Percentiles rank a stretch among this genome's conserved stretches.
phyloP scores from a whole-genome alignment of 2,329 filamentous ascomycete species.

The Lasiodiplodia gonubiensis region DNA sequence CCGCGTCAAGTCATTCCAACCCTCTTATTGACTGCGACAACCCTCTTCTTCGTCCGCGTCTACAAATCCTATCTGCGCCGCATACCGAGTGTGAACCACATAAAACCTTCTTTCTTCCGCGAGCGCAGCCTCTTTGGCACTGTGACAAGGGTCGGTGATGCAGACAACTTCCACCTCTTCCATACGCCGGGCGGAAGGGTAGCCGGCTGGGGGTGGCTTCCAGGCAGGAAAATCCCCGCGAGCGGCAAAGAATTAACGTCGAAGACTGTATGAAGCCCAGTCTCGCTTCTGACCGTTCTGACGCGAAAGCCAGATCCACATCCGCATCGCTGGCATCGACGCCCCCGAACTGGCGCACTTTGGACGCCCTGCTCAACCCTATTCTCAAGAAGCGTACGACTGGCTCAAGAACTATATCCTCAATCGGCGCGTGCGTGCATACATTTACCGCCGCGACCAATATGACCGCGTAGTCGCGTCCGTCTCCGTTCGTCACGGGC shows the following conservation, averaged over 20 bases:
- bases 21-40: conserved; percentile 60
- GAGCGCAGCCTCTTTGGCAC: conserved; percentile 78
- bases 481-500: conserved; percentile 72
- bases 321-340: conserved; percentile 90
- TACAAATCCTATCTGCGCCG: conserved; percentile 79
- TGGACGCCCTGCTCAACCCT: conserved; percentile 84
- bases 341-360: conserved; percentile 94
- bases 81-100: conserved; percentile 76
- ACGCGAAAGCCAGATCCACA: conserved; percentile 68
- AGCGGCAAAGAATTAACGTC: conserved; percentile 72
- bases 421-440: conserved; percentile 76
- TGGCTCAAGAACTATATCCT: conserved; percentile 80
- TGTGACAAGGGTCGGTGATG: conserved; percentile 94
- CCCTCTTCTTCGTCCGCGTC: conserved; percentile 61
- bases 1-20: conserved; percentile 62
- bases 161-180: conserved; percentile 92
- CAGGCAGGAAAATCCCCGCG: conserved; percentile 70
- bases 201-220: conserved; percentile 91
- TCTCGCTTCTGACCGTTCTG: neutral
- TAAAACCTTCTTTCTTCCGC: conserved; percentile 76
- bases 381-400: conserved; percentile 75
- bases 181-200: conserved; percentile 91
- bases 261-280: conserved; percentile 68
- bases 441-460: conserved; percentile 84
- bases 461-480: conserved; percentile 91